Evolutionary conservation across 768 basidiomycete species (phyloP), one percentile per base, ranked within the genome.

Genomic region (Lentinula edodes): DNA sequence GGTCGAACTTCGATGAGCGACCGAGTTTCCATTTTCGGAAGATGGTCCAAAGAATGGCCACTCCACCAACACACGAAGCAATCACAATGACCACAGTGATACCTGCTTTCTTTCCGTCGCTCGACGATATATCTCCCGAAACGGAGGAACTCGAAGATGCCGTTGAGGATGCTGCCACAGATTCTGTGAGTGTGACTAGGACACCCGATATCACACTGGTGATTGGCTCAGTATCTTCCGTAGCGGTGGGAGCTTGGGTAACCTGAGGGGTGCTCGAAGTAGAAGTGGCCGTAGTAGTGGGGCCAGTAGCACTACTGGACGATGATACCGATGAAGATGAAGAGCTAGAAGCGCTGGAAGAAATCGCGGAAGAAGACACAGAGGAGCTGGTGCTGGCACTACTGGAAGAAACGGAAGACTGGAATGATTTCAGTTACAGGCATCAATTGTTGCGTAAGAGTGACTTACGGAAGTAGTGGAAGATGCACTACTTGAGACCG

Each of bases 21-120:
- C 84, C 85, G 69, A 94, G 86, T n/a, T 38, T 38, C 35, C 39
- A 55, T 23, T 55, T 38, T 77, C 93, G 88, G 79, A 94, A 90
- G 69, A 93, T 75, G 52, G 92, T 95, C 93, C 93, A 95, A 64
- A 89, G 78, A 66, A 93, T 85, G 61, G 82, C 81, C 56, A 88
- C 69, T 35, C 81, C 88, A 56, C 85, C 93, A 46, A 93, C 66
- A 51, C 79, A 84, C 6, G 87, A 80, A 4, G 83, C 93, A 56
- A 91, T 77, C 55, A 83, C 82, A 67, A 92, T 88, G 66, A 95
- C 75, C 46, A 85, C 79, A 16, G 86, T 91, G 58, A 83, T 73
- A 5, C 83, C 76, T 38, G 73, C 78, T 62, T 72, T 75, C 63
- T 76, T 76, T 12, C 69, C 68, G 41, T 73, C 64, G 28, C 70